Conservation (phyloP, 1,284 basidiomycete species). For the Rhodotorula glutinis region DNA sequence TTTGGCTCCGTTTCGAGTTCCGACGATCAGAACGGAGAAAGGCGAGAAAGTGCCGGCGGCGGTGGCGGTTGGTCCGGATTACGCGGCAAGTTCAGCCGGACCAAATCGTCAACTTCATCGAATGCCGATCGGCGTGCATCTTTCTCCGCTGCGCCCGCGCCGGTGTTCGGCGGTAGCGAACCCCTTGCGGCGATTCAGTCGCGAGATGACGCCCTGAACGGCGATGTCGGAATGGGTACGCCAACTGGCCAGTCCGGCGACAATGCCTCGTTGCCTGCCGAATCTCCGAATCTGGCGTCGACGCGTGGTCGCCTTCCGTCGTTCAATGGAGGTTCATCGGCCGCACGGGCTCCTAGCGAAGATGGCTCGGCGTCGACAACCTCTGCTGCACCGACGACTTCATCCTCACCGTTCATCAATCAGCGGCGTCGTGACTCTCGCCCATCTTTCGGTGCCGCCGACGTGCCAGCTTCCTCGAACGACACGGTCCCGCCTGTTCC, state of each 20-base stretch:
- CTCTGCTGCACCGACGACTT: background rate
- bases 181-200: conserved; percentile 3
- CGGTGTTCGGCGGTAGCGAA: background rate
- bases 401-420: background rate
- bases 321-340: background rate
- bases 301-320: background rate
- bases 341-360: conserved; percentile 10
- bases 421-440: conserved; percentile 6
- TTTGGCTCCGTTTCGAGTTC: background rate
- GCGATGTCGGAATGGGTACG: background rate
- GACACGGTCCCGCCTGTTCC: background rate
- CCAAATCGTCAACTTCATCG: conserved; percentile 19
- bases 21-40: background rate
- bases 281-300: background rate
- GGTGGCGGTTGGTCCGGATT: conserved; percentile 17
- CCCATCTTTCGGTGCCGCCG: background rate
- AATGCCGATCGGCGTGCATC: conserved; percentile 5
- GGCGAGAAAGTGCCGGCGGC: background rate
- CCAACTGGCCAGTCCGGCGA: background rate
- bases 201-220: background rate
- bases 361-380: conserved; percentile 23
- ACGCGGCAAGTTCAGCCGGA: conserved; percentile 17
- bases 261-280: background rate
- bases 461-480: background rate
- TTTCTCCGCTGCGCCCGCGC: background rate